These are phyloP conservation scores for Rhododendron kiyosumense DNA, from an alignment of 148 eudicot species.

Conservation along the genomic window DNA sequence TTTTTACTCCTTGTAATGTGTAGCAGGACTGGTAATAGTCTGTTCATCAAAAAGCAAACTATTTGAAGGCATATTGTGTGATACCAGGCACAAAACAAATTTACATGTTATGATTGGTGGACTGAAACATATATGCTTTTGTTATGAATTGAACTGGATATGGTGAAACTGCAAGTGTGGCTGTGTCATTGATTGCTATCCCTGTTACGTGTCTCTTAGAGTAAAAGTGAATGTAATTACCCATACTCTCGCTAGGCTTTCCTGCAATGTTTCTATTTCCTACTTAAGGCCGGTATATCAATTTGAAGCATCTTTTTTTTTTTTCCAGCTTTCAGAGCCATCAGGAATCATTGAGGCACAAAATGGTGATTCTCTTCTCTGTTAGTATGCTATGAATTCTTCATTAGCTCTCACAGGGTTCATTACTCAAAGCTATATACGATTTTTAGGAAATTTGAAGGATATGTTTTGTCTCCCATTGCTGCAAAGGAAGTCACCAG, in stretches of 20 bases:
- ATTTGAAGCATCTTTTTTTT: background rate
- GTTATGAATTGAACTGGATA: background rate
- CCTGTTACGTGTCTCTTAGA: background rate
- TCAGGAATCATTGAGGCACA: slow-evolving; percentile 81
- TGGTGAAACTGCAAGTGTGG: background rate
- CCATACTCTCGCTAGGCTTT: background rate
- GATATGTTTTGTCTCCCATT: background rate
- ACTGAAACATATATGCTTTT: background rate
- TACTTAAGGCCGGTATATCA: background rate
- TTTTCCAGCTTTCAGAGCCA: slow-evolving; percentile 91
- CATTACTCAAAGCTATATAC: background rate
- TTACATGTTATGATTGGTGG: background rate
- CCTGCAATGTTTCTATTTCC: background rate
- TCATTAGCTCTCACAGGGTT: background rate
- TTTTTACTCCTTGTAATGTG: background rate
- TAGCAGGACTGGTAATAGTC: background rate
- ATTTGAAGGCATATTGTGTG: background rate
- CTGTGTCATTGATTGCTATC: background rate
- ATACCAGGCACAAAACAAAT: background rate
- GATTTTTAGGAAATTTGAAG: background rate
- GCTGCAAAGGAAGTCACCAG: background rate
- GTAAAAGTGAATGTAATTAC: background rate
- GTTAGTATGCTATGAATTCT: slow-evolving; percentile 6
- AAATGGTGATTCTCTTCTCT: slow-evolving; percentile 48
- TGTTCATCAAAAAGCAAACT: background rate